phyloP scores from a whole-genome alignment of 345 rosid genomes.

The Euphorbia peplus region DNA sequence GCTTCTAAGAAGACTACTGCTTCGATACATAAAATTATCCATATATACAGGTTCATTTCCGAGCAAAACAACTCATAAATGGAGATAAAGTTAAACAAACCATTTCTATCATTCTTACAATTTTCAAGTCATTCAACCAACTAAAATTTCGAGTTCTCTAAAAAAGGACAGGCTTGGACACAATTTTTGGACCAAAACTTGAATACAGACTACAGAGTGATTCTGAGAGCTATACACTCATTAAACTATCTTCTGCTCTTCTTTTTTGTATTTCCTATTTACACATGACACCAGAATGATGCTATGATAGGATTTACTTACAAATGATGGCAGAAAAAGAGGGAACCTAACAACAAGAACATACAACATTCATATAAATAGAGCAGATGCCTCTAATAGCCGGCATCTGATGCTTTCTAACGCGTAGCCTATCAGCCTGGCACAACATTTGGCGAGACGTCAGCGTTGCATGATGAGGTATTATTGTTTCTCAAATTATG shows the following conservation, averaged over 20 bases:
- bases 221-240: constrained; percentile 11
- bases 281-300: constrained; percentile 12
- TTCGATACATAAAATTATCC: too few relatives aligned
- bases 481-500: constrained; percentile 26
- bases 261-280: constrained; percentile 2
- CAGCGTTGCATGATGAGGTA: background rate
- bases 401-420: constrained; percentile 5
- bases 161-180: too few relatives aligned
- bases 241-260: background rate
- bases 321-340: constrained; percentile 14
- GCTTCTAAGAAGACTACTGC: too few relatives aligned
- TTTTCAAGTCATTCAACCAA: too few relatives aligned
- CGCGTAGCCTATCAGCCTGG: constrained; percentile 4
- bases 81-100: too few relatives aligned
- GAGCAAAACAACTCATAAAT: too few relatives aligned
- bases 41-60: too few relatives aligned
- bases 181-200: too few relatives aligned
- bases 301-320: constrained; percentile 1
- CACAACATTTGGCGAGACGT: background rate
- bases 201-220: constrained; percentile 14
- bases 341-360: background rate
- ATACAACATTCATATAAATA: too few relatives aligned
- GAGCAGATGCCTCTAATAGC: constrained; percentile 15
- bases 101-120: too few relatives aligned
- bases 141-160: too few relatives aligned